phyloP scores from a whole-genome alignment of 179 eudicot species.

The Spinacia oleracea region DNA sequence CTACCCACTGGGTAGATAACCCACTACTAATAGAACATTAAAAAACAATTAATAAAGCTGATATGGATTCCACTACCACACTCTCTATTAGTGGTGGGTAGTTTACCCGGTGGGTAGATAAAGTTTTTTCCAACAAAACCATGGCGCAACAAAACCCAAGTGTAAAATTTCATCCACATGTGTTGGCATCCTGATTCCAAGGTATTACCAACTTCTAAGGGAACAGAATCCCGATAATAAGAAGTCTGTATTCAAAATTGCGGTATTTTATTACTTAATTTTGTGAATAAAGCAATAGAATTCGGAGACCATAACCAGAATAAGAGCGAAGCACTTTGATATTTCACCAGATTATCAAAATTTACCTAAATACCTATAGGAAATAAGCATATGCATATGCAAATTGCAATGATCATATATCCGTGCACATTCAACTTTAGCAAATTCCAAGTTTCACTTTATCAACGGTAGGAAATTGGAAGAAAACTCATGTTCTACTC shows the following conservation, averaged over 20 bases:
- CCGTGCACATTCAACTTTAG: conserved; percentile 1
- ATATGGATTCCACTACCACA: no score
- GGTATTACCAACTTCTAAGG: background rate
- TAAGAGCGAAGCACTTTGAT: background rate
- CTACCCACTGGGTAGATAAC: no score
- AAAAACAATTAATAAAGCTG: no score
- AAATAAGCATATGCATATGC: conserved; percentile 5
- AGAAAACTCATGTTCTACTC: background rate
- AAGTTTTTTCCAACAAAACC: no score
- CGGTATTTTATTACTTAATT: background rate
- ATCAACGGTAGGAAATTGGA: background rate
- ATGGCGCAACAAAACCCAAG: no score
- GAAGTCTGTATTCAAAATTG: no score
- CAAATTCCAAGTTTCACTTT: background rate
- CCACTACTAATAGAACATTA: no score
- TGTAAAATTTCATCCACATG: no score
- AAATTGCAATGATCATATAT: background rate
- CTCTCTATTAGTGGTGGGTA: no score
- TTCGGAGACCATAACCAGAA: background rate
- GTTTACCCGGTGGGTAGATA: no score
- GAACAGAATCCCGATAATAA: background rate
- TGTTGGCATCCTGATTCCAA: no score
- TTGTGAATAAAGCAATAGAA: background rate
- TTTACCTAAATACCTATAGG: background rate
- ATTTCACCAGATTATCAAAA: background rate